phyloP scores from a whole-genome alignment of 2,329 filamentous ascomycete species.

The Fusarium drepaniforme region DNA sequence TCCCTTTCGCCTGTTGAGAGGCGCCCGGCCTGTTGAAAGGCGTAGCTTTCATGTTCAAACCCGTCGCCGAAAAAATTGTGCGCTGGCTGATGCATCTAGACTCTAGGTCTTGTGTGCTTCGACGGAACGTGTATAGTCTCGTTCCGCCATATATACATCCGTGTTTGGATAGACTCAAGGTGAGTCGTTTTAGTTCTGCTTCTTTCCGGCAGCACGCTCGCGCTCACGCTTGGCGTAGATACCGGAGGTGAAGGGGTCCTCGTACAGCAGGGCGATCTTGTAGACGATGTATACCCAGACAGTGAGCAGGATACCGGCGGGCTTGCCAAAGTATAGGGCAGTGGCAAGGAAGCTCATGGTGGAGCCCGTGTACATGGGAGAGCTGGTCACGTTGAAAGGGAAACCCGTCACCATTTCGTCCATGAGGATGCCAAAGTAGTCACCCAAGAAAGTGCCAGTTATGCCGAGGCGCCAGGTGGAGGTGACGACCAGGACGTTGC shows the following conservation, averaged over 20 bases:
- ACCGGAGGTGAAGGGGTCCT: conserved; percentile 93
- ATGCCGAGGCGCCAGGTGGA: conserved; percentile 94
- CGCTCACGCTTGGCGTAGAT: conserved; percentile 91
- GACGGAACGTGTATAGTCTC: background rate
- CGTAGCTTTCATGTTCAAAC: conserved; percentile 38
- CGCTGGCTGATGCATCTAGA: conserved; percentile 21
- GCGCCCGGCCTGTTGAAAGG: conserved; percentile 45
- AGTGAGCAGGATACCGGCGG: conserved; percentile 85
- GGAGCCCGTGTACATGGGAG: conserved; percentile 97
- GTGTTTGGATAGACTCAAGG: conserved; percentile 4
- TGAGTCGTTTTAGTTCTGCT: conserved; percentile 57
- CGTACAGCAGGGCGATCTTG: conserved; percentile 82
- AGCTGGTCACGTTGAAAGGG: conserved; percentile 90
- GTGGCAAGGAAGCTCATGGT: conserved; percentile 93
- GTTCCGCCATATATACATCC: conserved; percentile 14
- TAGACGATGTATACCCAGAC: conserved; percentile 82
- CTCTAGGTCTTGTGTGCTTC: background rate
- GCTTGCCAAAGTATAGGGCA: conserved; percentile 86
- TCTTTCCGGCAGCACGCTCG: conserved; percentile 67
- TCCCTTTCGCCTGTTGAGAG: conserved; percentile 46
- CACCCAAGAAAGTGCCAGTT: conserved; percentile 95
- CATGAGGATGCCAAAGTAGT: conserved; percentile 99
- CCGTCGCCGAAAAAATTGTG: conserved; percentile 26
- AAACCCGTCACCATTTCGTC: conserved; percentile 94
- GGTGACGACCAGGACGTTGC: conserved; percentile 87